These are phyloP conservation scores for Protomyces gravidus DNA, from an alignment of 1,139 yeast species.

Conservation along the genomic window DNA sequence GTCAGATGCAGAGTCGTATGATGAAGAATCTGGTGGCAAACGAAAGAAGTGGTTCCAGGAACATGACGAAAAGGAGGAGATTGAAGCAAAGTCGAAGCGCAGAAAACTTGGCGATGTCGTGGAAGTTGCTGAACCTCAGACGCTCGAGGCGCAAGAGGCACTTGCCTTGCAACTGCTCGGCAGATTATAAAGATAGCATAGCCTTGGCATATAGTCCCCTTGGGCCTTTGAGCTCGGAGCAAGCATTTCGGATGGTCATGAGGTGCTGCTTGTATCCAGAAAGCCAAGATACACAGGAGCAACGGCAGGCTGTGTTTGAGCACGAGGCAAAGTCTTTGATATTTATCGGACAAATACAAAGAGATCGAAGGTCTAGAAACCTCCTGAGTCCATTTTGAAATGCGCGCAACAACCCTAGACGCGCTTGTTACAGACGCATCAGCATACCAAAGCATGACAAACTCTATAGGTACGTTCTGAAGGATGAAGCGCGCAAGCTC, in stretches of 20 bases:
- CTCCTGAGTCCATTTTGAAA: no score
- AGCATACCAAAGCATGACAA: background rate
- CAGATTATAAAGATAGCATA: background rate
- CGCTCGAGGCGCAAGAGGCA: slow-evolving; percentile 22
- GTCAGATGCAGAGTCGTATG: background rate
- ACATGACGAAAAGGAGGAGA: slow-evolving; percentile 14
- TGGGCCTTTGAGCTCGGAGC: background rate
- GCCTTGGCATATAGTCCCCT: background rate
- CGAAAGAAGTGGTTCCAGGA: slow-evolving; percentile 28
- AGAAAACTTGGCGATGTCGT: slow-evolving; percentile 18
- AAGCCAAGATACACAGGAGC: no score
- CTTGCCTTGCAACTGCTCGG: slow-evolving; percentile 24
- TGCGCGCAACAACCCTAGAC: no score
- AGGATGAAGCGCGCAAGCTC: background rate
- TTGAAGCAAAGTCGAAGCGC: slow-evolving; percentile 10
- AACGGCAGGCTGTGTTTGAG: no score
- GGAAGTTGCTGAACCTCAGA: slow-evolving; percentile 24
- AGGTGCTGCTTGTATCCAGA: no score
- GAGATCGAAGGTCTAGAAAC: no score
- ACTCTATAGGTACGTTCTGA: background rate
- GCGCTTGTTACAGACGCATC: no score
- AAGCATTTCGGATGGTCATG: no score
- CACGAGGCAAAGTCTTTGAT: no score
- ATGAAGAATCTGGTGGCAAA: background rate
- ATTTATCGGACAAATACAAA: no score